A percentile compares a stretch with the other conserved stretches of the same genome.
Evolutionary conservation across 495 filamentous ascomycete genomes (phyloP).

Genomic region (Aspergillus heteromorphus): DNA sequence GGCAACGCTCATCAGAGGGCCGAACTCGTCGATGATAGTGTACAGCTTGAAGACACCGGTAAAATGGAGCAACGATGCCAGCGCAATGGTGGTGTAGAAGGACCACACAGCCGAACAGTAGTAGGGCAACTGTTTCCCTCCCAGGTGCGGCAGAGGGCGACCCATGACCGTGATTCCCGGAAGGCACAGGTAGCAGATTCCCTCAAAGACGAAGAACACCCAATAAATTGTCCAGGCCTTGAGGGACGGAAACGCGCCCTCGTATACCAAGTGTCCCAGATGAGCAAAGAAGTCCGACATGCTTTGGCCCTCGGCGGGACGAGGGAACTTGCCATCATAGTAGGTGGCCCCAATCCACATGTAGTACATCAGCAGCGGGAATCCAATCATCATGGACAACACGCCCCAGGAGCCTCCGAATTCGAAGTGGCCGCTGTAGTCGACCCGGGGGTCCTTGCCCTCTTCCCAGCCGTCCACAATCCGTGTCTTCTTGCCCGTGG

Average conservation of each 20-base stretch:
- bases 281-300: slow-evolving; percentile 61
- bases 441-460: slow-evolving; percentile 69
- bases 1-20: slow-evolving; percentile 80
- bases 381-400: slow-evolving; percentile 79
- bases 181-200: slow-evolving; percentile 69
- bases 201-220: slow-evolving; percentile 82
- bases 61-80: slow-evolving; percentile 65
- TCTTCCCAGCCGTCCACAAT: slow-evolving; percentile 63
- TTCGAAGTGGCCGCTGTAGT: slow-evolving; percentile 76
- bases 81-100: slow-evolving; percentile 76
- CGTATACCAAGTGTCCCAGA: slow-evolving; percentile 64
- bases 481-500: slow-evolving; percentile 29
- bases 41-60: slow-evolving; percentile 84
- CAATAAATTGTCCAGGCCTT: slow-evolving; percentile 92
- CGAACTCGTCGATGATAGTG: slow-evolving; percentile 93
- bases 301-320: slow-evolving; percentile 58
- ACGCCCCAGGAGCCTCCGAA: slow-evolving; percentile 82
- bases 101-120: slow-evolving; percentile 87
- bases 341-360: slow-evolving; percentile 96
- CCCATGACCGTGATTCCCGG: slow-evolving; percentile 81
- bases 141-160: slow-evolving; percentile 76
- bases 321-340: slow-evolving; percentile 78
- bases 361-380: slow-evolving; percentile 94
- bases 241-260: slow-evolving; percentile 70
- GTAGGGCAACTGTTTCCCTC: slow-evolving; percentile 80